A percentile compares a stretch with the other conserved stretches of the same genome.
phyloP scores from a whole-genome alignment of 495 filamentous ascomycete genomes.

The Hamigera avellanea region DNA sequence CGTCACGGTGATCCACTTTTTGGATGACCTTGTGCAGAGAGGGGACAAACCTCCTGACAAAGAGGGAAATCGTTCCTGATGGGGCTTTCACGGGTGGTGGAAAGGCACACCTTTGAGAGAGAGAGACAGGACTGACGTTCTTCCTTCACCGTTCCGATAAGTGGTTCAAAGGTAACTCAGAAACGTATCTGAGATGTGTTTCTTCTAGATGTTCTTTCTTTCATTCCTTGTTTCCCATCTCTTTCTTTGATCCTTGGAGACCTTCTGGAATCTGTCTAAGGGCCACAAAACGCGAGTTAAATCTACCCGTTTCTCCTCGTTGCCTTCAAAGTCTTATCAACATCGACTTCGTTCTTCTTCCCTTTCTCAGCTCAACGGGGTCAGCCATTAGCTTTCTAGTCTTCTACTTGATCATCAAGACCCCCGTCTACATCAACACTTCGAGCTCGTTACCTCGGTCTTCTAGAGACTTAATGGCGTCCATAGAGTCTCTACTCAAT shows the following conservation, averaged over 20 bases:
- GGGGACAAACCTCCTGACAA: conserved; percentile 2
- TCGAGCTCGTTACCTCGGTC: no score
- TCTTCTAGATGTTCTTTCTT: conserved; percentile 3
- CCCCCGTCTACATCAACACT: no score
- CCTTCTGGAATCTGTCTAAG: conserved; percentile 1
- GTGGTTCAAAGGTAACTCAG: not conserved
- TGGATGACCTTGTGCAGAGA: conserved; percentile 2
- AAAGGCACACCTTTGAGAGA: conserved; percentile 1
- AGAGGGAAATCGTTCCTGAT: conserved; percentile 1
- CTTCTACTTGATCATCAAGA: no score
- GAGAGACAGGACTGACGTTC: not conserved
- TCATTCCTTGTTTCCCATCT: not conserved
- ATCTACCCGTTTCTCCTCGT: not conserved
- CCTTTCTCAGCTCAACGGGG: not conserved
- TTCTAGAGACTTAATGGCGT: no score
- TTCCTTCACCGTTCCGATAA: conserved; percentile 1
- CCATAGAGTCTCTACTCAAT: conserved; percentile 22
- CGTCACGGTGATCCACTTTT: conserved; percentile 9
- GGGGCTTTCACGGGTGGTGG: conserved; percentile 1
- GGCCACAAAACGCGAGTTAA: not conserved
- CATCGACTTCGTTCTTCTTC: conserved; percentile 1
- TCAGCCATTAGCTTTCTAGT: not conserved
- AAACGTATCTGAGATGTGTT: conserved; percentile 1
- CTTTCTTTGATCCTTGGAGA: not conserved
- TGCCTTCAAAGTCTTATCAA: not conserved